A percentile compares a stretch with the other conserved stretches of the same genome.
Conservation (phyloP, 306 rosid genomes). For the Gastrolobium villosum region DNA sequence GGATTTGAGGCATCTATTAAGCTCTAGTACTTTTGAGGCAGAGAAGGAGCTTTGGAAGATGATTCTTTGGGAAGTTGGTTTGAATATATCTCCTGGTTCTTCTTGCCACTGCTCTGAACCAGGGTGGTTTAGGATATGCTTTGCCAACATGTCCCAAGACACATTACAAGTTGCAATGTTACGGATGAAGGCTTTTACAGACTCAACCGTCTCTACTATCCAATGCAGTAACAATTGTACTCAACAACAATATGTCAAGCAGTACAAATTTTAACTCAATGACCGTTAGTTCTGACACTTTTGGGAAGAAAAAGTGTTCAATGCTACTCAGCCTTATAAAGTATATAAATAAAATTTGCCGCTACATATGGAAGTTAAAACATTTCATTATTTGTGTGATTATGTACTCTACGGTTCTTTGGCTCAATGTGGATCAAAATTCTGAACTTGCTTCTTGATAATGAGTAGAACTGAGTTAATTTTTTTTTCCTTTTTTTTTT, state of each 20-base stretch:
- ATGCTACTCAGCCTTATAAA: not conserved
- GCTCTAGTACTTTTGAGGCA: constrained; percentile 63
- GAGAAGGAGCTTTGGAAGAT: constrained; percentile 82
- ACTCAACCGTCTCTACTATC: not conserved
- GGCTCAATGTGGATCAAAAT: too few relatives aligned
- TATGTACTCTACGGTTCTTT: too few relatives aligned
- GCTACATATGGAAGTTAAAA: not conserved
- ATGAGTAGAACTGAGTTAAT: too few relatives aligned
- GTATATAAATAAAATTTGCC: not conserved
- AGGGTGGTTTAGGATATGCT: constrained; percentile 93
- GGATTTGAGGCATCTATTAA: constrained; percentile 74
- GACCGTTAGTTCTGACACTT: not conserved
- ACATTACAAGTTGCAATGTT: constrained; percentile 69
- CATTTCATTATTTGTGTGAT: too few relatives aligned
- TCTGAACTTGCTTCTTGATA: too few relatives aligned
- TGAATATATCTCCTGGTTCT: constrained; percentile 86
- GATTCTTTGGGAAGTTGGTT: constrained; percentile 60
- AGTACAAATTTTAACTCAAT: not conserved
- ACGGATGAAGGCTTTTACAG: constrained; percentile 63
- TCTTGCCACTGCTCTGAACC: constrained; percentile 92
- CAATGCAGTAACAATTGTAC: not conserved
- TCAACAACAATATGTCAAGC: not conserved
- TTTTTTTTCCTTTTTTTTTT: too few relatives aligned
- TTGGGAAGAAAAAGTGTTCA: not conserved
- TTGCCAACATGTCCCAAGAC: constrained; percentile 80